Conservation (phyloP, 2,329 filamentous ascomycete species). For the Gaeumannomyces sp. region DNA sequence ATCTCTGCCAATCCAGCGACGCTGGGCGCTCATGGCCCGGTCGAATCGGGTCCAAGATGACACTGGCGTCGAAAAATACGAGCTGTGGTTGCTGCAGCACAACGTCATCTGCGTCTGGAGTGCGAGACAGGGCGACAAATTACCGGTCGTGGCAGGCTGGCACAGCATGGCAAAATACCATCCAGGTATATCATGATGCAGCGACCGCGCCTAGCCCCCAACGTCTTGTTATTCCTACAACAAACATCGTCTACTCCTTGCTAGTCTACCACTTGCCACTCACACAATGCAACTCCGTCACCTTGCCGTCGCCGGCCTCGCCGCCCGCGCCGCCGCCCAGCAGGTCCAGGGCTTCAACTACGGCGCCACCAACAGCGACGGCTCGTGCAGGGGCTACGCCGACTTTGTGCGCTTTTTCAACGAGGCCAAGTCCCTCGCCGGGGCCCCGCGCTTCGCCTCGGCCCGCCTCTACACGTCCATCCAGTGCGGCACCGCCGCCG, state of each 20-base stretch:
- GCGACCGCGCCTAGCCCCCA: too few relatives aligned
- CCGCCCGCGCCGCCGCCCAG: background rate
- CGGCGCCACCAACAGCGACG: slow-evolving; percentile 53
- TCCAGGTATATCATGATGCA: background rate
- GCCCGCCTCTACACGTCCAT: slow-evolving; percentile 61
- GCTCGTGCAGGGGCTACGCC: slow-evolving; percentile 48
- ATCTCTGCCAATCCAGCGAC: background rate
- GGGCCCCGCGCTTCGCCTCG: slow-evolving; percentile 31
- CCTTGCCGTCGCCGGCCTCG: background rate
- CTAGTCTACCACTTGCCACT: too few relatives aligned
- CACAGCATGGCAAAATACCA: too few relatives aligned
- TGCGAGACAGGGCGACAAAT: too few relatives aligned
- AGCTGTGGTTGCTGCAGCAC: background rate
- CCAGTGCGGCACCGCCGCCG: slow-evolving; percentile 59
- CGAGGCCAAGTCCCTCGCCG: slow-evolving; percentile 55
- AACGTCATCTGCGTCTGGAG: background rate
- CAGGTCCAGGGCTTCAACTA: slow-evolving; percentile 64
- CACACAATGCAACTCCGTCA: background rate
- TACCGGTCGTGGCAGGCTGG: too few relatives aligned
- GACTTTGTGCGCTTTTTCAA: slow-evolving; percentile 67
- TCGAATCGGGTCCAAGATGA: background rate
- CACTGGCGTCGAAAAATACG: background rate
- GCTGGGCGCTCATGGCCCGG: background rate
- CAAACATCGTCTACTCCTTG: too few relatives aligned
- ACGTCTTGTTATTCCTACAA: too few relatives aligned